Evolutionary conservation across 768 basidiomycete genomes (phyloP), one percentile per base, ranked within the genome.

Genomic region (Crepidotus variabilis): DNA sequence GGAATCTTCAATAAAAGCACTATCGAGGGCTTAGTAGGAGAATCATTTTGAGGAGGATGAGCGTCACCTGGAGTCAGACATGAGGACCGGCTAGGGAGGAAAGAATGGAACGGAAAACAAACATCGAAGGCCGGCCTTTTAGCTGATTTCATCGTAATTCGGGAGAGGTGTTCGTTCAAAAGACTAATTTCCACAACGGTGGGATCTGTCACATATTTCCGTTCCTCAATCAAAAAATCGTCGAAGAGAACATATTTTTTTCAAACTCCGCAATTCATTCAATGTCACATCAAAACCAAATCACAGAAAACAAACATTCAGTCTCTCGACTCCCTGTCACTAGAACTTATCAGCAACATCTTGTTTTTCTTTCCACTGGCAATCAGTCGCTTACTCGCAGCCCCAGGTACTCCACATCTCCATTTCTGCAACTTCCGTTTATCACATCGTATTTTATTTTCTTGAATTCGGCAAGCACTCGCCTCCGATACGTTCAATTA

Each of bases 41-140:
- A n/a, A n/a, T n/a, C n/a, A n/a, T n/a, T n/a, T n/a, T n/a, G n/a
- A 13, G 6, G 33, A 9, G 14, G 54, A 16, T 4, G 54, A 10
- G 35, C 45, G 18, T 47, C 28, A 53, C n/a, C 52, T 57, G 43
- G 22, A 4, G 23, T 18, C 43, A 45, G 39, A 57, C 43, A 39
- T 21, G 48, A 50, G 54, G 34, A 50, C 14, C 32, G 28, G 32
- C 28, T 56, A 24, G 48, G 54, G 50, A 28, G 43, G 49, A 49
- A 55, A 23, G 57, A 24, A 7, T 35, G 51, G 51, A 48, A 47
- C 46, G 49, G 47, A 52, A 58, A 60, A 50, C 48, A 58, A 47
- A 52, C 47, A n/a, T 50, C 23, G 48, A 24, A 23, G 46, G 46
- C 39, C 51, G 51, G 52, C 52, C 59, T 64, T 64, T 63, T 64